phyloP scores from a whole-genome alignment of 495 filamentous ascomycete species.

The Daldinia concentrica region DNA sequence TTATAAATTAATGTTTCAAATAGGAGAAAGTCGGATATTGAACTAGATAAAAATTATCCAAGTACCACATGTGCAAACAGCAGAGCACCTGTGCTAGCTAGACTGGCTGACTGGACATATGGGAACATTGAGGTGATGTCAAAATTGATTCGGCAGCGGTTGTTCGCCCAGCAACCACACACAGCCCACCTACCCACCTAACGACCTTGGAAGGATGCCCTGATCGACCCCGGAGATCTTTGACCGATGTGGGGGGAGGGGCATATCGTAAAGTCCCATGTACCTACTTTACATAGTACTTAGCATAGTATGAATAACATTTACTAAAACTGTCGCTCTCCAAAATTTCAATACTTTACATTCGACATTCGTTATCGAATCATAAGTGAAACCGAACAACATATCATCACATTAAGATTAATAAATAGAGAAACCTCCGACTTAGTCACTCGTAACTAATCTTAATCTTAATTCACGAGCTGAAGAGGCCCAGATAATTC shows the following conservation, averaged over 20 bases:
- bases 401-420: constrained; percentile 4
- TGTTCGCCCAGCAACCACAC: constrained; percentile 47
- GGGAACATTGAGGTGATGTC: constrained; percentile 31
- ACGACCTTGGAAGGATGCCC: constrained; percentile 1
- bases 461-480: background rate
- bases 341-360: constrained; percentile 21
- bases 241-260: constrained; percentile 36
- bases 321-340: constrained; percentile 13
- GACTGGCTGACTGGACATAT: background rate
- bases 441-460: background rate
- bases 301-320: constrained; percentile 15
- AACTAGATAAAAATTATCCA: background rate
- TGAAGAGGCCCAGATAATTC: background rate
- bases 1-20: background rate
- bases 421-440: constrained; percentile 3
- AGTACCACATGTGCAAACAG: background rate
- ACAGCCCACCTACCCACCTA: background rate
- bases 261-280: constrained; percentile 5
- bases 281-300: background rate
- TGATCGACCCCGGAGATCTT: constrained; percentile 14
- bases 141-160: constrained; percentile 30
- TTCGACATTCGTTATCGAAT: background rate
- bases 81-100: constrained; percentile 20
- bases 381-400: constrained; percentile 12
- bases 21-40: background rate